phyloP scores from a whole-genome alignment of 208 protist genomes.

The Borovskyia barvae region DNA sequence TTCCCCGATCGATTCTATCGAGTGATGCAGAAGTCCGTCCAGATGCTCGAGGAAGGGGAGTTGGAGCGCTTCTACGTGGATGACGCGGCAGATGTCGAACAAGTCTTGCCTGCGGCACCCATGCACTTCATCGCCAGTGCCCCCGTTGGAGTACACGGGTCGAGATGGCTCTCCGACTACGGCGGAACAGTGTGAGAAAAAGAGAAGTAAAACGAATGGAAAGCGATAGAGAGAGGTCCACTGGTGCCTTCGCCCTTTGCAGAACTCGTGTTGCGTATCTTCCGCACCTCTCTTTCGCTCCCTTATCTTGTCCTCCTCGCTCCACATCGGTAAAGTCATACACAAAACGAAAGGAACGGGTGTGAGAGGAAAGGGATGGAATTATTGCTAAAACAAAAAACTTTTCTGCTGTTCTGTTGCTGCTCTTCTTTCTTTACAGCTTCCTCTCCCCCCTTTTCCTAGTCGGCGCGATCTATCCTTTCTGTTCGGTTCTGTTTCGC shows the following conservation, averaged over 20 bases:
- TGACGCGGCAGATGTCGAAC: conserved; percentile 1
- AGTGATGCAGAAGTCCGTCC: conserved; percentile 36
- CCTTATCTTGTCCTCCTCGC: neutral
- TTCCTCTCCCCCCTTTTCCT: too few species aligned
- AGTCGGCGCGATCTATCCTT: too few species aligned
- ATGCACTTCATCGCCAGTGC: conserved; percentile 21
- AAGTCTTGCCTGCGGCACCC: conserved; percentile 12
- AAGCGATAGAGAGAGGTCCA: neutral
- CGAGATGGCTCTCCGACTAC: neutral
- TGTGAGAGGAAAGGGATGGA: too few species aligned
- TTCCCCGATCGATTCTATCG: conserved; percentile 80
- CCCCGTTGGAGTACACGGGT: neutral
- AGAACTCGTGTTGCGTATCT: too few species aligned
- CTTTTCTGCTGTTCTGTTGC: too few species aligned
- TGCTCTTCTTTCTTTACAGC: too few species aligned
- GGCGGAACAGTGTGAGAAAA: neutral
- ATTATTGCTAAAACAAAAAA: too few species aligned
- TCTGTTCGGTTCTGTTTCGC: too few species aligned
- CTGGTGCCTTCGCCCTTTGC: neutral
- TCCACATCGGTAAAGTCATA: too few species aligned
- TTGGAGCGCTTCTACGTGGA: conserved; percentile 76
- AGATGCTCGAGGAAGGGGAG: conserved; percentile 49
- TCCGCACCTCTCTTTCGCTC: too few species aligned
- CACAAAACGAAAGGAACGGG: too few species aligned
- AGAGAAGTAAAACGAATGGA: neutral